Base-by-base conservation (phyloP, 2,329 filamentous ascomycete genomes). In the Talaromyces rugulosus region DNA sequence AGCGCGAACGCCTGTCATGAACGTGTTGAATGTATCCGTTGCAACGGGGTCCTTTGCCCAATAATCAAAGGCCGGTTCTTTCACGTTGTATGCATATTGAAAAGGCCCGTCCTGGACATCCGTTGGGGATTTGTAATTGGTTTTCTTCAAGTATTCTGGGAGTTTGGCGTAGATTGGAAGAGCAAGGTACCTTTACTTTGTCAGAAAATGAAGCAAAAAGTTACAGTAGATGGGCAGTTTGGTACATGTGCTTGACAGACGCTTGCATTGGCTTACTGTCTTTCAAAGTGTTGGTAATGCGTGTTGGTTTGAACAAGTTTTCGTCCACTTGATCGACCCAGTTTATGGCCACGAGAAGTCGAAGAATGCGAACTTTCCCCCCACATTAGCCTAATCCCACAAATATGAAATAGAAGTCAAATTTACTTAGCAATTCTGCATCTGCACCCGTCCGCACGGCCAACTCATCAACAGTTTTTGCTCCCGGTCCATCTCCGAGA, bases 21-120 rank as follows among this genome's bases (percentile, higher is more conserved):
- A 71, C 2, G 65, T 65, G 42, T 71, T 66, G 64, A 67, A 71
- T 27, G 57, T 58, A 18, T 61, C 57, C 6, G 64, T 53, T 2
- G 47, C 31, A n/a, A 61, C 61, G 0, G 65, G 63, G 23, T 65
- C 51, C 9, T 62, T 54, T 16, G 60, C 36, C 14, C 66, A 55
- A 60, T 64, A 69, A 11, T 65, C 60, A 58, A 66, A 71, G 9
- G 59, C 30, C 1, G 64, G 51, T 11, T 59, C 56, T 1, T 63
- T 44, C 1, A 65, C 66, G 8, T 66, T 50, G 33, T 65, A 60
- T 2, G 62, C 59, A 34, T 64, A 66, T 47, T 72, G 68, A n/a
- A 71, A 64, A 4, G 65, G 63, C 1, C 65, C 64, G 16, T 62
- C 58, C 11, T 28, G 40, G 27, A 59, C 54, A 33, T 63, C 64